phyloP scores from a whole-genome alignment of 192 early-diverging fungal genomes.

The Coemansia sp. region DNA sequence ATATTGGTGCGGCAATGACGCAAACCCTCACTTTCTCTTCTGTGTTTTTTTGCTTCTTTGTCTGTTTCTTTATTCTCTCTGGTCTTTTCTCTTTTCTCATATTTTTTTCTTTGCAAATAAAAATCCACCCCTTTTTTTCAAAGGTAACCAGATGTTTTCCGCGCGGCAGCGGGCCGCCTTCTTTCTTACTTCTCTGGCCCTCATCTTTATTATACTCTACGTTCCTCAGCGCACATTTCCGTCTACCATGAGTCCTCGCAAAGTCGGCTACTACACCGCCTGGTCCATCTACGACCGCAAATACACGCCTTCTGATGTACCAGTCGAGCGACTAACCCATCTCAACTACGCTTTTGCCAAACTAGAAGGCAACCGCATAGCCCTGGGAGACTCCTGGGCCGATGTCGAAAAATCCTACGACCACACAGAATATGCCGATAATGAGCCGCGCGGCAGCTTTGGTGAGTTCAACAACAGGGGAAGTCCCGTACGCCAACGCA shows the following conservation, averaged over 20 bases:
- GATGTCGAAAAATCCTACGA: slow-evolving; percentile 69
- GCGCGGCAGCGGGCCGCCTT: slow-evolving; percentile 12
- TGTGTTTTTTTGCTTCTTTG: neutral
- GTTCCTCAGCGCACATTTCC: slow-evolving; percentile 13
- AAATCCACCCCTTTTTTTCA: neutral
- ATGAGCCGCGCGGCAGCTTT: slow-evolving; percentile 64
- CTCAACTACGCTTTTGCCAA: slow-evolving; percentile 81
- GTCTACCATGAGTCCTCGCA: slow-evolving; percentile 30
- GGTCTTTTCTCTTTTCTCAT: neutral
- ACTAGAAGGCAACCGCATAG: slow-evolving; percentile 63
- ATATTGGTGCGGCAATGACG: neutral
- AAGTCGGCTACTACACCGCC: slow-evolving; percentile 54
- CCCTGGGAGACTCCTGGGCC: slow-evolving; percentile 73
- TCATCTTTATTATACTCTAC: slow-evolving; percentile 26
- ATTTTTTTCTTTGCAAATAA: neutral
- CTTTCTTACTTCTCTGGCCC: slow-evolving; percentile 18
- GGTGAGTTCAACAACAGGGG: slow-evolving; percentile 62
- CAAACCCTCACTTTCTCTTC: neutral
- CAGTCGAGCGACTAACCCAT: slow-evolving; percentile 71
- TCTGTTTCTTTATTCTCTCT: too few species aligned
- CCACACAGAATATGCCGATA: slow-evolving; percentile 51
- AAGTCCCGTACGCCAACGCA: slow-evolving; percentile 51
- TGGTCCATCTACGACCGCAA: slow-evolving; percentile 75
- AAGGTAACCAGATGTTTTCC: slow-evolving; percentile 6
- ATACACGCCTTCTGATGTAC: slow-evolving; percentile 62